Base-by-base conservation (phyloP, 805 yeast genomes). In the Lipomyces spencermartinsiae region DNA sequence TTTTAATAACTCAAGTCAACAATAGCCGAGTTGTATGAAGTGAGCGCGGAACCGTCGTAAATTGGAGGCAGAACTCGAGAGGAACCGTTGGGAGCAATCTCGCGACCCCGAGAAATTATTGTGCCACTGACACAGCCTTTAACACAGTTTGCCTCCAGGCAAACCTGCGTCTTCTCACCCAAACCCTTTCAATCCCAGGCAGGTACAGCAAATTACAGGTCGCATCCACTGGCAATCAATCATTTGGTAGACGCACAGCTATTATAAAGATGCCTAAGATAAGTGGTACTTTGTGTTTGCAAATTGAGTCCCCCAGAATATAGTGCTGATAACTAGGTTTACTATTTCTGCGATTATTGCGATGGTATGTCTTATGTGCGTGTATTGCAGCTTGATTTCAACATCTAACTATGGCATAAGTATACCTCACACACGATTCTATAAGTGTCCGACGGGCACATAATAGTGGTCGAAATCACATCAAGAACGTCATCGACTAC, bases 381-480 rank as follows among this genome's bases (percentile, higher is more conserved):
- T 5, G 8, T 6, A 43, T 25, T 35, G 49, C 22, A 4, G n/a
- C 22, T 16, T 12, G 22, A 14, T 37, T 8, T 46, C 19, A 6
- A 7, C 35, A n/a, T 14, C n/a, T 25, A 33, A 29, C 60, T 35
- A 22, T 31, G n/a, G 5, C 7, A 19, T 66, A 79, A 25, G 84
- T 92, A 22, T 89, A 89, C 74, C 80, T 93, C 66, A 92, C 97
- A 1, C 97, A 92, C 76, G 97, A 92, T 78, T 89, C 95, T n/a
- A 81, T 87, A 73, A 89, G 95, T 79, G 97, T 92, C 64, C 80
- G 97, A 29, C 89, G 89, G 74, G 87, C 92, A 55, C 97, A 92
- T 78, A 77, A 90, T 55, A 80, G 84, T 53, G 97, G 97, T 9
- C 86, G 85, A 73, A 89, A 90, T 77, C 97, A 92, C 78, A 81